Conservation (phyloP, 2,329 filamentous ascomycete species). For the Epicoccum sorghinum region DNA sequence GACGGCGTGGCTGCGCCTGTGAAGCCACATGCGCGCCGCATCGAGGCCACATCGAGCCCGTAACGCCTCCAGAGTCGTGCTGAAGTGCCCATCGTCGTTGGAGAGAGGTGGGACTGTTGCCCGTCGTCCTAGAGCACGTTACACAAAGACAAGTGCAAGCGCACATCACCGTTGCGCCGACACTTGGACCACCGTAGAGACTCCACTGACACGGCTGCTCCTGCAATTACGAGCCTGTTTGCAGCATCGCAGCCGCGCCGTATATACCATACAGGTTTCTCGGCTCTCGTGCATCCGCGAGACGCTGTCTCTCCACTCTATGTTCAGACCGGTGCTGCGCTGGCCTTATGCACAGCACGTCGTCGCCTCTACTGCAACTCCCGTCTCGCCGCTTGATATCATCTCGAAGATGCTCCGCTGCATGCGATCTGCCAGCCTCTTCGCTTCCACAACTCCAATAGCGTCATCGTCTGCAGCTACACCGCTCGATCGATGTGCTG, state of each 20-base stretch:
- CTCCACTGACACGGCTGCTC: slow-evolving; percentile 19
- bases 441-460: neutral
- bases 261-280: slow-evolving; percentile 23
- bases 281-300: slow-evolving; percentile 20
- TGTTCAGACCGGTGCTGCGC: slow-evolving; percentile 30
- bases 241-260: slow-evolving; percentile 7
- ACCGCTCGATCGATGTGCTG: slow-evolving; percentile 19
- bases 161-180: slow-evolving; percentile 9
- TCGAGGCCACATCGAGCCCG: slow-evolving; percentile 9
- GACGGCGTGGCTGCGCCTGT: slow-evolving; percentile 12
- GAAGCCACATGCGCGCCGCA: slow-evolving; percentile 1
- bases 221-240: slow-evolving; percentile 21
- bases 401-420: neutral
- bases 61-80: neutral
- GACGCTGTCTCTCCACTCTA: slow-evolving; percentile 8
- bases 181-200: slow-evolving; percentile 23
- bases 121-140: slow-evolving; percentile 2
- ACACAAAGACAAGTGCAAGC: slow-evolving; percentile 11
- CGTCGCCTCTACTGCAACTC: neutral
- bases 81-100: too few relatives aligned
- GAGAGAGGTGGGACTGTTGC: neutral
- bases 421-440: neutral
- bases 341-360: slow-evolving; percentile 28
- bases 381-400: neutral
- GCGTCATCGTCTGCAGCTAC: slow-evolving; percentile 21